Percentiles rank a stretch among this genome's conserved stretches.
Evolutionary conservation across 1,284 basidiomycete genomes (phyloP).

Genomic region (Ustilago bromivora): DNA sequence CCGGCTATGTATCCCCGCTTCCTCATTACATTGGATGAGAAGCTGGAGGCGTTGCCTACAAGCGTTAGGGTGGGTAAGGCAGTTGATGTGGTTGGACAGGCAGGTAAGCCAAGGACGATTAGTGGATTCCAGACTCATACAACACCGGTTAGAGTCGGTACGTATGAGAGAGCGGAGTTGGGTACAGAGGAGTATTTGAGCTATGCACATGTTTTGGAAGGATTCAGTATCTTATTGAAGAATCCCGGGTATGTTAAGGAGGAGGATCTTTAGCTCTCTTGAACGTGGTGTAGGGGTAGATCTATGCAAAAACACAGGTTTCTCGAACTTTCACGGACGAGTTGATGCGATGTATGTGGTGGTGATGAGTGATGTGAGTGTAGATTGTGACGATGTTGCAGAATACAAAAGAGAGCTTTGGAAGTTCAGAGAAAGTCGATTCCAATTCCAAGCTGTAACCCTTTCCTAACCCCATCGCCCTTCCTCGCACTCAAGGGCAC

Average conservation of each 20-base stretch:
- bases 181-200: slow-evolving; percentile 97
- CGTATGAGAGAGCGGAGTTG: slow-evolving; percentile 91
- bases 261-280: slow-evolving; percentile 37
- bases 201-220: slow-evolving; percentile 75
- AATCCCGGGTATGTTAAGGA: slow-evolving; percentile 71
- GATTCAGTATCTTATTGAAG: slow-evolving; percentile 69
- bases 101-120: slow-evolving; percentile 70
- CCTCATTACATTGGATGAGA: slow-evolving; percentile 91
- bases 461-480: slow-evolving; percentile 82
- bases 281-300: background rate
- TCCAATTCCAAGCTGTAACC: slow-evolving; percentile 91
- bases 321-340: background rate
- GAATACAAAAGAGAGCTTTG: background rate
- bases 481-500: slow-evolving; percentile 83
- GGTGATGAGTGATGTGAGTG: background rate
- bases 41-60: slow-evolving; percentile 79
- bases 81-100: slow-evolving; percentile 68
- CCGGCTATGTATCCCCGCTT: slow-evolving; percentile 98
- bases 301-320: background rate
- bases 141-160: slow-evolving; percentile 92
- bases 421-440: slow-evolving; percentile 69
- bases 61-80: slow-evolving; percentile 94
- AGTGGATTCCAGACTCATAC: slow-evolving; percentile 81
- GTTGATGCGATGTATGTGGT: background rate
- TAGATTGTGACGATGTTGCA: background rate